Base-by-base conservation (phyloP, 1,139 yeast genomes). In the Protomyces macrosporus region DNA sequence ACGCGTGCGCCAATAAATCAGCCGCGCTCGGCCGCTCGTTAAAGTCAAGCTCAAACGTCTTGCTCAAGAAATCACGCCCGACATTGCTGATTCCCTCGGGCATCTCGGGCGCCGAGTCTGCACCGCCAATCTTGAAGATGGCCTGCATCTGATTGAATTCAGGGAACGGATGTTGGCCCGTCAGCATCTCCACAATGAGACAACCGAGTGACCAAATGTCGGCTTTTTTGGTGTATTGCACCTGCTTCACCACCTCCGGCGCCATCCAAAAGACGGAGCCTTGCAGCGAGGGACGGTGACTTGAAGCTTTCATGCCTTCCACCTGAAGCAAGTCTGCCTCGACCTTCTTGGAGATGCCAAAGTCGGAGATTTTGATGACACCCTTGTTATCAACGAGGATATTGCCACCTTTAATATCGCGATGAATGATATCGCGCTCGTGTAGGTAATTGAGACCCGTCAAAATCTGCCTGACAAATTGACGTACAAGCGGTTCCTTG, bases 221-320 rank as follows among this genome's bases (percentile, higher is more conserved):
- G 0, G 96, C 96, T 72, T 88, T 89, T 60, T 87, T 84, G 4
- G 97, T 90, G 66, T 90, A 88, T 0, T 93, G 88, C 0, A 90
- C 86, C 72, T 90, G 97, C 71, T 89, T 88, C 12, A 90, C 97
- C 12, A 91, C 97, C 73, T 91, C 98, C 0, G 98, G 98, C 0
- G 97, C 97, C 98, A 91, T 91, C 98, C 98, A 91, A 72, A 86
- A 91, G 0, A 90, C 96, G 5, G 96, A 88, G 0, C 98, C 98
- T 75, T 90, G 97, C 56, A 91, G 75, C 0, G 97, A 89, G 0
- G 90, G 93, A 56, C 97, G 80, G 69, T 88, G 85, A 34, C 81
- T 78, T n/a, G 37, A 33, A 3, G 65, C 54, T 34, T 53, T 64
- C 14, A n/a, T 45, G 32, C 45, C 53, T 12, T 32, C 48, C 6